Conservation (phyloP, 495 filamentous ascomycete genomes). For the Aspergillus carlsbadensis region DNA sequence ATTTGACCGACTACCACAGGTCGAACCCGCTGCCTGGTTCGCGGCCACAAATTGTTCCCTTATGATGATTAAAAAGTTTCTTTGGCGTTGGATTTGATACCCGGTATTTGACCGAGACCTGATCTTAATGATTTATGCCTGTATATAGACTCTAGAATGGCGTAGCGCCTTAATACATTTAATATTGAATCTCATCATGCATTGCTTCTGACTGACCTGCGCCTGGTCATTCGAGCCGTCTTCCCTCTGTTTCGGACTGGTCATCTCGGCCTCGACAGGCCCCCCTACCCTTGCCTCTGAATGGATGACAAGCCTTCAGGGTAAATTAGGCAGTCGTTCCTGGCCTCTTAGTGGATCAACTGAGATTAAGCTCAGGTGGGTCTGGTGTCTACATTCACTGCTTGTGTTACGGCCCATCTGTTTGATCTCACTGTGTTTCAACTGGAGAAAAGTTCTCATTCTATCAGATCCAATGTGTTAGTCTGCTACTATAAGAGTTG, state of each 20-base stretch:
- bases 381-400: background rate
- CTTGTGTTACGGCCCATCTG: conserved; percentile 10
- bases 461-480: background rate
- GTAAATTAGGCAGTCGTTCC: no score
- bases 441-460: conserved; percentile 3
- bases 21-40: background rate
- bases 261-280: background rate
- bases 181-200: conserved; percentile 4
- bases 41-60: background rate
- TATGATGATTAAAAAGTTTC: background rate
- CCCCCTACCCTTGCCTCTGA: background rate
- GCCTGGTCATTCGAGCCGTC: background rate
- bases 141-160: background rate
- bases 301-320: no score
- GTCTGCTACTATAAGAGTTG: background rate
- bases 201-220: background rate
- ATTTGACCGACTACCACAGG: conserved; percentile 3
- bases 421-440: conserved; percentile 14
- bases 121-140: background rate
- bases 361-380: background rate
- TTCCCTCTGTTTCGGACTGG: background rate
- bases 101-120: background rate
- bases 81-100: conserved; percentile 1
- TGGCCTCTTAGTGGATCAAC: background rate
- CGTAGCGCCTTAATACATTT: background rate